A percentile compares a stretch with the other conserved stretches of the same genome.
These are phyloP conservation scores for Gymnopilus dilepis DNA, from an alignment of 768 basidiomycete species.

Conservation along the genomic window DNA sequence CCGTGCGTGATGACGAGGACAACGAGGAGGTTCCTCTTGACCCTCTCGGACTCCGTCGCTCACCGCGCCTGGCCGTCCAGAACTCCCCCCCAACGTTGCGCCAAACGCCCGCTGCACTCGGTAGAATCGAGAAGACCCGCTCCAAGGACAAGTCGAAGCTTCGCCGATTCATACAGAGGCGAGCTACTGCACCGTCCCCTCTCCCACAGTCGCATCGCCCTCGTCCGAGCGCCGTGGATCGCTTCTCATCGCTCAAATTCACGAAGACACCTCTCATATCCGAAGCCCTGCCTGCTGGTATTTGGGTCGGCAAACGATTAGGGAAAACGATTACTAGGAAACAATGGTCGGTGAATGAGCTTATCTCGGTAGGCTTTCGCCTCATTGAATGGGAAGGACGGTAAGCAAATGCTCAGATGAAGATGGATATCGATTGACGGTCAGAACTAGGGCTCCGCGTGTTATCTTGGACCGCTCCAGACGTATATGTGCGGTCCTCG, in stretches of 20 bases:
- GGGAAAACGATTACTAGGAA: not conserved
- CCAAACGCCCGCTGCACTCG: not conserved
- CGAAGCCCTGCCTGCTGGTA: not conserved
- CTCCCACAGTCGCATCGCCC: not conserved
- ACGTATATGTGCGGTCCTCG: not conserved
- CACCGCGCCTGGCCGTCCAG: not conserved
- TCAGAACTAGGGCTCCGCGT: not conserved
- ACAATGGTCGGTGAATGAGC: not conserved
- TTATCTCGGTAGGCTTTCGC: not conserved
- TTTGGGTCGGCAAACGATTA: not conserved
- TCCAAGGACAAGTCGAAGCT: not conserved
- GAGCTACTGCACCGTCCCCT: not conserved
- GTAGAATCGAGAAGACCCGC: not conserved
- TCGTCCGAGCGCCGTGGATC: not conserved
- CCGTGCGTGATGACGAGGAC: not conserved
- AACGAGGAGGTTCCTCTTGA: not conserved
- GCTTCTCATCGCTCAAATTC: not conserved
- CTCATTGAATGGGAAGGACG: not conserved
- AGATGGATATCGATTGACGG: no score
- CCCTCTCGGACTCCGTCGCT: not conserved
- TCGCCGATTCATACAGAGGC: not conserved
- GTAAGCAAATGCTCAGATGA: not conserved
- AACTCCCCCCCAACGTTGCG: not conserved
- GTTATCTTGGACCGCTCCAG: not conserved
- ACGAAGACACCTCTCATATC: not conserved